A percentile compares a stretch with the other conserved stretches of the same genome.
Evolutionary conservation across 129 eudicot genomes (phyloP).

Genomic region (Ambrosia trifida): DNA sequence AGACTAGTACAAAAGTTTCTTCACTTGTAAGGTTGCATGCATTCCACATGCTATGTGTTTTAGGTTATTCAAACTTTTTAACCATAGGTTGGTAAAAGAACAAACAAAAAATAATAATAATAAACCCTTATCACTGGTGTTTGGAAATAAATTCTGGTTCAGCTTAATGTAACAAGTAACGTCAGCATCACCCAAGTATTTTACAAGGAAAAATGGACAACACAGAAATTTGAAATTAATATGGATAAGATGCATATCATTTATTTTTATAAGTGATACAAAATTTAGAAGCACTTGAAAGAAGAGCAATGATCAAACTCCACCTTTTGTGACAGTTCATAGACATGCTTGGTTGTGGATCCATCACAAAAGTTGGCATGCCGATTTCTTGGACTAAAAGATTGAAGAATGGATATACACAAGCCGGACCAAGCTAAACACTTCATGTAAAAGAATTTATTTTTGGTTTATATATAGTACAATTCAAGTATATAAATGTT

Average conservation of each 20-base stretch:
- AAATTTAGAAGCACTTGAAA: neutral
- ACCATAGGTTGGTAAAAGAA: too few relatives aligned
- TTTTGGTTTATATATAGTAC: too few relatives aligned
- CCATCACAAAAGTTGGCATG: slow-evolving; percentile 9
- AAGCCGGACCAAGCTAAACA: too few relatives aligned
- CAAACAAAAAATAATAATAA: too few relatives aligned
- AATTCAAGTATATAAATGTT: too few relatives aligned
- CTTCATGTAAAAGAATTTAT: too few relatives aligned
- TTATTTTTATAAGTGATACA: neutral
- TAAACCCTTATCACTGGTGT: too few relatives aligned
- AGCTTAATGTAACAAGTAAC: neutral
- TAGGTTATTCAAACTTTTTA: too few relatives aligned
- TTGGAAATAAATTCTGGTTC: too few relatives aligned
- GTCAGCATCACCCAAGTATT: neutral
- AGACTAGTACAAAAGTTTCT: too few relatives aligned
- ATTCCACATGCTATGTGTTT: too few relatives aligned
- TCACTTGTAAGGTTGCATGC: too few relatives aligned
- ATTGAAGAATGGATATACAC: neutral
- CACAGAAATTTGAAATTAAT: neutral
- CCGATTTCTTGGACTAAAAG: slow-evolving; percentile 27
- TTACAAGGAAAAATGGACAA: neutral
- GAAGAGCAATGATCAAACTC: slow-evolving; percentile 12
- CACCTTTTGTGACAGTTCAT: slow-evolving; percentile 21
- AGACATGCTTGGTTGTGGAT: slow-evolving; percentile 18
- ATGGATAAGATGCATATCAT: slow-evolving; percentile 2